These are phyloP conservation scores for Trypethelium eluteriae DNA, from an alignment of 495 filamentous ascomycete species.

Conservation along the genomic window DNA sequence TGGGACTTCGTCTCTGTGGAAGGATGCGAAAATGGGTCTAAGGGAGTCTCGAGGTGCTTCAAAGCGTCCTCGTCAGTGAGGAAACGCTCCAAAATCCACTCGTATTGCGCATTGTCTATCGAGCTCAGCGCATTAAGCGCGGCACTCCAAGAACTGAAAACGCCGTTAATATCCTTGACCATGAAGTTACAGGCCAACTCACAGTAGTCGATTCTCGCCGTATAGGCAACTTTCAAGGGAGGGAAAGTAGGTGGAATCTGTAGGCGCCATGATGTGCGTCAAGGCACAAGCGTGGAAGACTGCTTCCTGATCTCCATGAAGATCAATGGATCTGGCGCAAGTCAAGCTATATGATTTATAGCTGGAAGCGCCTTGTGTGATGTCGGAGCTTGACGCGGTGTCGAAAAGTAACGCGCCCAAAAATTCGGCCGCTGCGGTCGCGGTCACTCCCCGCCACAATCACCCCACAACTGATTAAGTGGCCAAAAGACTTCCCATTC, in stretches of 20 bases:
- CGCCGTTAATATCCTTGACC: constrained; percentile 35
- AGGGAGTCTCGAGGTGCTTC: constrained; percentile 55
- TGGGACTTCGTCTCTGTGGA: constrained; percentile 55
- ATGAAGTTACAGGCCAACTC: constrained; percentile 51
- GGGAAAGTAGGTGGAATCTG: constrained; percentile 46
- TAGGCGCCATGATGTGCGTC: constrained; percentile 2
- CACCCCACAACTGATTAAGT: background rate
- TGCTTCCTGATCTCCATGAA: background rate
- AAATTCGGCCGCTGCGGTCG: background rate
- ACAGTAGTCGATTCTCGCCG: constrained; percentile 54
- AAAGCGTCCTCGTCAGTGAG: constrained; percentile 59
- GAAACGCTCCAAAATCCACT: constrained; percentile 48
- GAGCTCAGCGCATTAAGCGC: constrained; percentile 17
- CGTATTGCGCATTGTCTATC: constrained; percentile 11
- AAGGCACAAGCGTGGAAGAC: background rate
- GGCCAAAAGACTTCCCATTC: background rate
- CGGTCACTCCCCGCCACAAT: background rate
- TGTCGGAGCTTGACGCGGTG: constrained; percentile 10
- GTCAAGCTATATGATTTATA: background rate
- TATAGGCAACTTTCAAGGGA: constrained; percentile 56
- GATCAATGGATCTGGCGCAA: background rate
- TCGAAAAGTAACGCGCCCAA: background rate
- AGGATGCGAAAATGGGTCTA: constrained; percentile 53
- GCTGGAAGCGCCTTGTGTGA: background rate
- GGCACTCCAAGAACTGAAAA: constrained; percentile 17